Conservation (phyloP, 2,329 filamentous ascomycete genomes). For the Xylariales sp. region DNA sequence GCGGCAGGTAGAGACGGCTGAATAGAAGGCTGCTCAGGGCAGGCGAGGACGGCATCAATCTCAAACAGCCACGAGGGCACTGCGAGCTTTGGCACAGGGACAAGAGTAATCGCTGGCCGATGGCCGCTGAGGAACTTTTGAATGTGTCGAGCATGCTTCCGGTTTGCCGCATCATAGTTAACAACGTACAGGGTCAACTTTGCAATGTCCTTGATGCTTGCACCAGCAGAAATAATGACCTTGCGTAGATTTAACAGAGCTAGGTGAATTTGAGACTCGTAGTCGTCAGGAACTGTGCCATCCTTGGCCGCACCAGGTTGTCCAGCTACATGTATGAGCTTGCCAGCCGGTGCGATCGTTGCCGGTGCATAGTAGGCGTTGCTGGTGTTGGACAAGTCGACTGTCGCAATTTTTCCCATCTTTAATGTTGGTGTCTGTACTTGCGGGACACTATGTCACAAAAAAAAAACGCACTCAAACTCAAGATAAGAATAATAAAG, state of each 20-base stretch:
- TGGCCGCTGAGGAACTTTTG: constrained; percentile 32
- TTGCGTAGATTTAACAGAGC: constrained; percentile 32
- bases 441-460: no score
- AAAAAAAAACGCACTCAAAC: no score
- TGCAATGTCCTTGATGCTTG: constrained; percentile 29
- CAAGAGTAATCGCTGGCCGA: constrained; percentile 35
- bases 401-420: no score
- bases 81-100: constrained; percentile 36
- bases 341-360: constrained; percentile 10
- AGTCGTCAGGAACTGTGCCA: constrained; percentile 28
- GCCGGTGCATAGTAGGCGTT: constrained; percentile 16
- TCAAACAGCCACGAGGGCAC: constrained; percentile 34
- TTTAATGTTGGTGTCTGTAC: no score
- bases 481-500: no score
- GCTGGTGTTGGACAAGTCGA: constrained; percentile 14
- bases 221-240: constrained; percentile 29
- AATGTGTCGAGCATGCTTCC: constrained; percentile 31
- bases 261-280: constrained; percentile 36
- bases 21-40: constrained; percentile 8
- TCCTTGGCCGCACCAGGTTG: constrained; percentile 27
- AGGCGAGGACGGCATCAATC: constrained; percentile 33
- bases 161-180: constrained; percentile 31
- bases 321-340: constrained; percentile 27
- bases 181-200: constrained; percentile 40
- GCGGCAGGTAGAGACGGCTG: neutral